Evolutionary conservation across 495 filamentous ascomycete genomes (phyloP), one percentile per base, ranked within the genome.

Genomic region (Aspergillus asperescens): DNA sequence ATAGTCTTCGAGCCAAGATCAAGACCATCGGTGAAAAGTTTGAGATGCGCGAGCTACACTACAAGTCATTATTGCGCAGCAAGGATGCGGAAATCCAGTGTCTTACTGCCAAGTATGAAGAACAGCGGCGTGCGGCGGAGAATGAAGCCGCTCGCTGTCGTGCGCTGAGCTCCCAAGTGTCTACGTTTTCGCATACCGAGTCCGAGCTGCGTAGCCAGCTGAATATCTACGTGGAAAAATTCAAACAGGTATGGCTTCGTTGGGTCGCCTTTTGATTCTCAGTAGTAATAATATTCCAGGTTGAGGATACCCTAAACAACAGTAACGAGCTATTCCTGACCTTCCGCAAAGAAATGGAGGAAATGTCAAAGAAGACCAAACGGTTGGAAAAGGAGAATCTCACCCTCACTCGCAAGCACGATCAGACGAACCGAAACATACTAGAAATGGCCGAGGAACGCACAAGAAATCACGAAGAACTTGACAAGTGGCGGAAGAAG

Each of bases 351-450:
- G 93, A 98, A 70, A 97, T 98, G 94, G 93, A 98, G 71, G 93
- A 97, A 64, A 97, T 97, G 94, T 95, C 90, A 0, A 96, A 96
- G 75, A 97, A 97, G 76, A 96, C 93, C 4, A 96, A 97, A 67
- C 85, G 93, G 13, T 77, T 98, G 22, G 93, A 98, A 66, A 95
- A 95, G 66, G 94, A 98, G 62, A 98, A 98, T 60, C 82, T 90
- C 55, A 86, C 81, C 25, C 81, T 95, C 29, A 94, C 88, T 50
- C 81, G 93, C 49, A 97, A 96, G 68, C 90, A 96, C 63, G 89
- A 96, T 57, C 81, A 87, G 31, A 94, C 92, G 7, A 95, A 92
- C 61, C 85, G 84, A 55, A 97, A 96, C 67, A 96, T 98, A 63
- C 77, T 96, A 27, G 87, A 95, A 70, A 96, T 98, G 94, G 93